Conservation (phyloP, 352 stramenopile genomes). For the Phytopythium chamaehyphon region DNA sequence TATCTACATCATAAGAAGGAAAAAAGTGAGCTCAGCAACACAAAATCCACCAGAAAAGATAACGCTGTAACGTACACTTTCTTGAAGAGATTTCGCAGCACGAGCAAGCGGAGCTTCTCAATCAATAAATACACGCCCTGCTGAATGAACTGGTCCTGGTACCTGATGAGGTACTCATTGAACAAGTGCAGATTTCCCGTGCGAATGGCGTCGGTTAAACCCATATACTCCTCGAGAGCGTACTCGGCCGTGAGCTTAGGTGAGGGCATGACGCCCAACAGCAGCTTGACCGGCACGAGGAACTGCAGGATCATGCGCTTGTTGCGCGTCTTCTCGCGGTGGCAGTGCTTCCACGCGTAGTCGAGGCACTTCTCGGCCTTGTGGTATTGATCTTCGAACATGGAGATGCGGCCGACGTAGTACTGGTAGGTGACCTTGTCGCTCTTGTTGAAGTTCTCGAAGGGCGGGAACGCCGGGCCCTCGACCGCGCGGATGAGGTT, state of each 20-base stretch:
- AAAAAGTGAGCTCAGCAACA: constrained; percentile 1
- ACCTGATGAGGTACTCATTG: constrained; percentile 88
- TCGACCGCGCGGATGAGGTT: constrained; percentile 91
- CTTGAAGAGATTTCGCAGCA: constrained; percentile 95
- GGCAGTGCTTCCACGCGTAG: constrained; percentile 92
- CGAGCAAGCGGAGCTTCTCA: constrained; percentile 94
- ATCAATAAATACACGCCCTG: constrained; percentile 95
- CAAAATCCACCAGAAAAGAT: not conserved
- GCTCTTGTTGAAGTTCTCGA: constrained; percentile 78
- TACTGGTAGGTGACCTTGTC: constrained; percentile 95
- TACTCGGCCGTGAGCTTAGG: constrained; percentile 90
- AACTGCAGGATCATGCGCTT: constrained; percentile 95
- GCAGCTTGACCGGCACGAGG: constrained; percentile 92
- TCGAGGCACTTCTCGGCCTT: constrained; percentile 92
- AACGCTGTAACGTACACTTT: constrained; percentile 83
- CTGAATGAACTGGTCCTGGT: constrained; percentile 89
- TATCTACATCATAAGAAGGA: constrained; percentile 37
- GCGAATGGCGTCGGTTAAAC: constrained; percentile 88
- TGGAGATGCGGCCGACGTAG: constrained; percentile 93
- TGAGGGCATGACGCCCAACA: constrained; percentile 91
- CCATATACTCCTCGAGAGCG: constrained; percentile 77
- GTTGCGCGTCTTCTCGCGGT: constrained; percentile 81
- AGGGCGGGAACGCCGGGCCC: constrained; percentile 69
- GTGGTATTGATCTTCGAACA: constrained; percentile 97
- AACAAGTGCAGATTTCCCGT: constrained; percentile 92